Evolutionary conservation across 73 alveolate species (phyloP).

Genomic region (Stentor coeruleus): DNA sequence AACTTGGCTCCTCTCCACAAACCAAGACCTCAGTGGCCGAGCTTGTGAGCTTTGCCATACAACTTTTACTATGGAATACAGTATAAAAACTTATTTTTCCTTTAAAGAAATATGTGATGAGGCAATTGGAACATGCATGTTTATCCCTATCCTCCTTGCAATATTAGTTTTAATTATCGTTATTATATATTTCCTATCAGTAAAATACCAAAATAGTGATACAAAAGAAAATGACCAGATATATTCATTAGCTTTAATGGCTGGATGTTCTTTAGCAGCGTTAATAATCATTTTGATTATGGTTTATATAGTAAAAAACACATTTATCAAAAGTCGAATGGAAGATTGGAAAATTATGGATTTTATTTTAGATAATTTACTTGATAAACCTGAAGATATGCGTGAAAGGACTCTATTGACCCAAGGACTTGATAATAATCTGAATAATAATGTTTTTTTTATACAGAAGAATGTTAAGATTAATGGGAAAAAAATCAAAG

Average conservation of each 20-base stretch:
- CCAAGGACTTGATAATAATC: background rate
- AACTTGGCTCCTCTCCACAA: conserved; percentile 45
- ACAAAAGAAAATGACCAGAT: background rate
- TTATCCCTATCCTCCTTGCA: background rate
- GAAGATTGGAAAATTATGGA: background rate
- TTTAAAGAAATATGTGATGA: background rate
- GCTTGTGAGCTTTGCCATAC: conserved; percentile 6
- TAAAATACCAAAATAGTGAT: background rate
- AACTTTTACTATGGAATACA: background rate
- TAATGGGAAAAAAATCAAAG: background rate
- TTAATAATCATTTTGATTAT: too few species aligned
- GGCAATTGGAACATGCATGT: background rate
- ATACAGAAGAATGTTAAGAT: background rate
- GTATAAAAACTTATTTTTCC: background rate
- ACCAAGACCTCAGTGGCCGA: background rate
- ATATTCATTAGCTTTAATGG: background rate
- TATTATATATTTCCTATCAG: background rate
- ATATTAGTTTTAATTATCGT: background rate
- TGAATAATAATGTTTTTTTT: background rate
- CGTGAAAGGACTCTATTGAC: too few species aligned
- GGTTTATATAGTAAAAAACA: background rate
- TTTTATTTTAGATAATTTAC: background rate
- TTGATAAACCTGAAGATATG: background rate
- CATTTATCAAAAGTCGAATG: background rate
- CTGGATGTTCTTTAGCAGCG: background rate